Percentiles rank a stretch among this genome's conserved stretches.
Conservation (phyloP, 768 basidiomycete species). For the Coprinopsis cinerea region DNA sequence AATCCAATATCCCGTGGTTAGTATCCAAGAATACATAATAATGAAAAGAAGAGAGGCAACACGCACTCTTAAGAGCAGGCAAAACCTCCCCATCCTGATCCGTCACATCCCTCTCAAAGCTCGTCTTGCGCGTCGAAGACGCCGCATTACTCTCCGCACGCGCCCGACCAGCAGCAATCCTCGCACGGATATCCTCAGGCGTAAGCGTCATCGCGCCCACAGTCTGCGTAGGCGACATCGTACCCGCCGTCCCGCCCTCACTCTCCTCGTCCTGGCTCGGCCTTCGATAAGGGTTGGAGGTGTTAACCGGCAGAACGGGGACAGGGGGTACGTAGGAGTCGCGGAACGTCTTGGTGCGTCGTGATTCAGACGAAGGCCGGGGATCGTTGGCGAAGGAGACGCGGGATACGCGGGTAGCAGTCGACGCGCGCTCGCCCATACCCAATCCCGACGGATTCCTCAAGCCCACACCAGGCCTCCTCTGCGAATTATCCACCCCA, state of each 20-base stretch:
- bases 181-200: conserved; percentile 56
- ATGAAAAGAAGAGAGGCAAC: neutral
- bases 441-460: conserved; percentile 38
- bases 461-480: conserved; percentile 48
- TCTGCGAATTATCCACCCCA: conserved; percentile 37
- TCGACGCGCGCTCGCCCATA: conserved; percentile 34
- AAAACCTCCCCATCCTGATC: conserved; percentile 48
- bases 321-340: conserved; percentile 38
- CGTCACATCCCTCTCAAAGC: conserved; percentile 4
- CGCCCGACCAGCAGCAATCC: conserved; percentile 32
- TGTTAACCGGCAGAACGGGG: conserved; percentile 25
- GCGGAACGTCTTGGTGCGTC: conserved; percentile 36
- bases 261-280: conserved; percentile 11
- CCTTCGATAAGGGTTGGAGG: neutral
- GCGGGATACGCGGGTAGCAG: conserved; percentile 38
- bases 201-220: conserved; percentile 41
- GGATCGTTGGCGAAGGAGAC: conserved; percentile 36
- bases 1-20: neutral
- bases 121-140: conserved; percentile 13
- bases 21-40: neutral
- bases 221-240: conserved; percentile 33
- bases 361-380: conserved; percentile 34
- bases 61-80: conserved; percentile 39
- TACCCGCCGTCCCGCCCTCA: conserved; percentile 10
- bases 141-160: conserved; percentile 15